phyloP scores from a whole-genome alignment of 305 asterid species.

The Withania somnifera region DNA sequence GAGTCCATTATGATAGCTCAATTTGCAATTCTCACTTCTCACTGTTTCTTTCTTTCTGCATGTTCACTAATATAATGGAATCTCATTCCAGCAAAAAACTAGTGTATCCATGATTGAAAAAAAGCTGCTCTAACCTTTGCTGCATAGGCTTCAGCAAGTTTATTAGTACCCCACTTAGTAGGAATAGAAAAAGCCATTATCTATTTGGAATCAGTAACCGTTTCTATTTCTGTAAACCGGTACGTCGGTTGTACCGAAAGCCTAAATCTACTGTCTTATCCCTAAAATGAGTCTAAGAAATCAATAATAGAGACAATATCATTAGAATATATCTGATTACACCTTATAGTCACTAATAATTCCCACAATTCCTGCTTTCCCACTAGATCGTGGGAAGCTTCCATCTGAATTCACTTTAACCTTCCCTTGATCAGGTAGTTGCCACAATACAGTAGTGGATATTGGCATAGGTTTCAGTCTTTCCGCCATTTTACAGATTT shows the following conservation, averaged over 20 bases:
- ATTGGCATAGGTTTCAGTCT: neutral
- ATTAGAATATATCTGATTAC: too few species aligned
- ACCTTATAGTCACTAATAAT: neutral
- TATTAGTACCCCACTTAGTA: neutral
- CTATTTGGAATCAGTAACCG: neutral
- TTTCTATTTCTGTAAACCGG: too few species aligned
- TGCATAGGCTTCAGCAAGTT: neutral
- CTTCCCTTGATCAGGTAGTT: too few species aligned
- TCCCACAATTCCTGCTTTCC: neutral
- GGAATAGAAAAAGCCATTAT: neutral
- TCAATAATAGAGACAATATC: too few species aligned
- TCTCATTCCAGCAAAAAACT: neutral
- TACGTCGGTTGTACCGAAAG: too few species aligned
- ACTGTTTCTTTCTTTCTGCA: neutral
- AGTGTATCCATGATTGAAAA: neutral
- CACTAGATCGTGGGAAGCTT: neutral
- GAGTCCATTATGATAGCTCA: neutral
- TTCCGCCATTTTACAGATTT: neutral
- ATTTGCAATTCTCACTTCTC: neutral
- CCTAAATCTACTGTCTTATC: too few species aligned
- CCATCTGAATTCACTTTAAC: too few species aligned
- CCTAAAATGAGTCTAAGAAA: too few species aligned
- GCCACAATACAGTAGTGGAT: neutral
- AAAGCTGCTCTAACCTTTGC: neutral
- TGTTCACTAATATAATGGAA: neutral